phyloP scores from a whole-genome alignment of 305 asterid species.

The Fraxinus sp. region DNA sequence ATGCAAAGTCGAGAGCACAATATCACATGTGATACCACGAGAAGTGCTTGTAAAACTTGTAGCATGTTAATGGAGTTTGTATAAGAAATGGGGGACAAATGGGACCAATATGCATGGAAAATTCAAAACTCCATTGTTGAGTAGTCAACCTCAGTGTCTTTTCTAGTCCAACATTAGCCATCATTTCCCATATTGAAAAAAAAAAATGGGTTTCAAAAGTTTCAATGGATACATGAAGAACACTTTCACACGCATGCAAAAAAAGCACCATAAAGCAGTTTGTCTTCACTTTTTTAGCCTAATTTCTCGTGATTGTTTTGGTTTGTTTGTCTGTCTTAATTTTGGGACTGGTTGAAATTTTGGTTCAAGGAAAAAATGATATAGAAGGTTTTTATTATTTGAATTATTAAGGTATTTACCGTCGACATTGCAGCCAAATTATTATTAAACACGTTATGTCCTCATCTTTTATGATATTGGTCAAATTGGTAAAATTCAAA shows the following conservation, averaged over 20 bases:
- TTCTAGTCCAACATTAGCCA: slow-evolving; percentile 53
- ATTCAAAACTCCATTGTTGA: slow-evolving; percentile 26
- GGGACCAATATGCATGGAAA: slow-evolving; percentile 53
- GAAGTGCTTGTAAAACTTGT: slow-evolving; percentile 33
- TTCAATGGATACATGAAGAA: slow-evolving; percentile 16
- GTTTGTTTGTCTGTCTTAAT: not conserved
- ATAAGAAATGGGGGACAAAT: slow-evolving; percentile 54
- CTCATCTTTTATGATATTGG: too few relatives aligned
- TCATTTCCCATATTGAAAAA: slow-evolving; percentile 27
- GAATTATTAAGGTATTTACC: not conserved
- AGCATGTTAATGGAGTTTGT: slow-evolving; percentile 54
- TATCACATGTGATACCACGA: slow-evolving; percentile 31
- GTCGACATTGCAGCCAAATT: too few relatives aligned
- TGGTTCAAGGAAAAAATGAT: not conserved
- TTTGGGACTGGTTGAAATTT: not conserved
- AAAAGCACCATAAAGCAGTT: slow-evolving; percentile 34
- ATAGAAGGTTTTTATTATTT: not conserved
- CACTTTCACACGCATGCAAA: slow-evolving; percentile 62
- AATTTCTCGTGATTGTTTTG: not conserved
- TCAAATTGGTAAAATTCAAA: too few relatives aligned
- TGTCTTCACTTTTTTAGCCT: not conserved
- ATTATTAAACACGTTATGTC: too few relatives aligned
- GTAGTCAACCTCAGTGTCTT: slow-evolving; percentile 24
- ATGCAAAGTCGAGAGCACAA: not conserved
- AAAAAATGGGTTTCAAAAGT: slow-evolving; percentile 11